phyloP scores from a whole-genome alignment of 2,329 filamentous ascomycete genomes.

The Spiromastix sp. region DNA sequence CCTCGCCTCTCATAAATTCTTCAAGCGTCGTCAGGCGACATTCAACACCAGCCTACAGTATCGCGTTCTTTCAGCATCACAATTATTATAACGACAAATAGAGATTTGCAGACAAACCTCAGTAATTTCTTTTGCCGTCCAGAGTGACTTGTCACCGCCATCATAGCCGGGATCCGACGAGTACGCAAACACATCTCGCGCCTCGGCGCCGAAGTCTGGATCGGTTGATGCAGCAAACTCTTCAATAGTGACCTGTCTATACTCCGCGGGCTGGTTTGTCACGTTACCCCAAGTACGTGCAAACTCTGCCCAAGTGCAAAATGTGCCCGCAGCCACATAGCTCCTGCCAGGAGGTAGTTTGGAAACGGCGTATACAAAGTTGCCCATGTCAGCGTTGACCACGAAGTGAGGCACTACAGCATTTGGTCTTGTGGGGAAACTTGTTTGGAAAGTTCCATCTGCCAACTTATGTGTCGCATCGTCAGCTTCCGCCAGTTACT shows the following conservation, averaged over 20 bases:
- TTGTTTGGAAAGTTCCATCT: slow-evolving; percentile 38
- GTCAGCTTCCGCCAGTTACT: too few relatives aligned
- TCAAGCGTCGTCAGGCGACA: slow-evolving; percentile 22
- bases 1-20: slow-evolving; percentile 18
- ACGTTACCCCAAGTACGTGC: slow-evolving; percentile 33
- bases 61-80: not conserved
- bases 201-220: slow-evolving; percentile 34
- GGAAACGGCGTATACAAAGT: slow-evolving; percentile 39
- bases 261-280: slow-evolving; percentile 25
- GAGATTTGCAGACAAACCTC: slow-evolving; percentile 25
- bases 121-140: slow-evolving; percentile 35
- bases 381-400: slow-evolving; percentile 38
- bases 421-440: slow-evolving; percentile 34
- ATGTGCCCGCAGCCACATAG: slow-evolving; percentile 41
- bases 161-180: slow-evolving; percentile 40
- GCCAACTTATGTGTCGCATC: too few relatives aligned
- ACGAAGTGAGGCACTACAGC: slow-evolving; percentile 36
- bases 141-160: slow-evolving; percentile 31
- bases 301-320: slow-evolving; percentile 39
- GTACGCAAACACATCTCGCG: slow-evolving; percentile 39
- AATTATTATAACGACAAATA: not conserved
- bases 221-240: slow-evolving; percentile 33
- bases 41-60: slow-evolving; percentile 32
- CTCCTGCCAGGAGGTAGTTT: slow-evolving; percentile 40
- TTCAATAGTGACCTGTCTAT: slow-evolving; percentile 31